Evolutionary conservation across 768 basidiomycete species (phyloP).

Genomic region (Mycena amicta): DNA sequence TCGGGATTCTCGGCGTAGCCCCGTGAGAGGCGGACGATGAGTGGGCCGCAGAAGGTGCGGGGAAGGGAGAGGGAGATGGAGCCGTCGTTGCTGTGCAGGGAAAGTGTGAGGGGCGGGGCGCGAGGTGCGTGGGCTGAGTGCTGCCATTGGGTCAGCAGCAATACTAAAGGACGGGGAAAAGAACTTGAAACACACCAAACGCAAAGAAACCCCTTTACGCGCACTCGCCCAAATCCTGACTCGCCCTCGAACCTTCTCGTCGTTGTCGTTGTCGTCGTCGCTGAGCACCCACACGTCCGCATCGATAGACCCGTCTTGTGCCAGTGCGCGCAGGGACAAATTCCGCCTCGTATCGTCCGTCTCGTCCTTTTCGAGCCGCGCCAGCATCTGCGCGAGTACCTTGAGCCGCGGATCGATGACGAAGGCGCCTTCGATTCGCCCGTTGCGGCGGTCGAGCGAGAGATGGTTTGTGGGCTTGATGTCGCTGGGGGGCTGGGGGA

Average conservation of each 20-base stretch:
- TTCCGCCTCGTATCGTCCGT: not conserved
- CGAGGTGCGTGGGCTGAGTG: not conserved
- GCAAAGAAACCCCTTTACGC: not conserved
- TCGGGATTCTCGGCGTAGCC: not conserved
- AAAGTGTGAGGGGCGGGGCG: not conserved
- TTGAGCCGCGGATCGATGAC: conserved; percentile 42
- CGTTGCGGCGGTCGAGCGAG: not conserved
- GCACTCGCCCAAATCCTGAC: not conserved
- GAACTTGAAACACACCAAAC: not conserved
- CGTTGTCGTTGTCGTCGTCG: too few species aligned
- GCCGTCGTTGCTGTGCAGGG: not conserved
- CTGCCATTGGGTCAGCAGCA: too few species aligned
- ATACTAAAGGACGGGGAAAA: not conserved
- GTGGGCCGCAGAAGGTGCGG: too few species aligned
- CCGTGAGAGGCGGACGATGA: not conserved
- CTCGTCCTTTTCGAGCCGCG: not conserved
- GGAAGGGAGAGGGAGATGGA: not conserved
- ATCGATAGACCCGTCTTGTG: not conserved
- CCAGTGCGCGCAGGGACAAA: not conserved
- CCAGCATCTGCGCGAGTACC: conserved; percentile 54
- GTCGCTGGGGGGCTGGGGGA: not conserved
- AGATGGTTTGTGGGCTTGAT: too few species aligned
- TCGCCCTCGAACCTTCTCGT: too few species aligned
- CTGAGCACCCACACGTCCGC: not conserved
- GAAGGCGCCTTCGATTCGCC: not conserved